These are phyloP conservation scores for Pyrenula massariospora DNA, from an alignment of 495 filamentous ascomycete genomes.

Conservation along the genomic window DNA sequence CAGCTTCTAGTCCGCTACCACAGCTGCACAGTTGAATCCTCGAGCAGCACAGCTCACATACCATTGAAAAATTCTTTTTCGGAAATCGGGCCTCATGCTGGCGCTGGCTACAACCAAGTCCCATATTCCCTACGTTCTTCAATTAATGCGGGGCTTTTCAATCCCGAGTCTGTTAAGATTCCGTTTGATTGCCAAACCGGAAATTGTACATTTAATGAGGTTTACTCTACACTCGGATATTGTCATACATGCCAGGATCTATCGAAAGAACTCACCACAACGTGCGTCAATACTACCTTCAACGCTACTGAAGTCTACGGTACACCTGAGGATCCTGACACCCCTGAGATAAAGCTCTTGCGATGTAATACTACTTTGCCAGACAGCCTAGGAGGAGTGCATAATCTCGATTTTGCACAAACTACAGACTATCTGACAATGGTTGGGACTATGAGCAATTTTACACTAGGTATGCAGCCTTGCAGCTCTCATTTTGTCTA, in stretches of 20 bases:
- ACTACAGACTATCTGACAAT: background rate
- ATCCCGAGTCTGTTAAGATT: background rate
- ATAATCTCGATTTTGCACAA: background rate
- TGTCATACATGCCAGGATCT: slow-evolving; percentile 27
- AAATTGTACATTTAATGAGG: slow-evolving; percentile 26
- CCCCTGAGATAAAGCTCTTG: background rate
- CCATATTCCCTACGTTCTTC: slow-evolving; percentile 9
- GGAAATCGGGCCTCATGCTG: background rate
- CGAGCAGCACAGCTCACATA: background rate
- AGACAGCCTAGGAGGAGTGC: background rate
- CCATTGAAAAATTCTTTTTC: background rate
- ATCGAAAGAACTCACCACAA: background rate
- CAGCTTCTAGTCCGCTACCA: background rate
- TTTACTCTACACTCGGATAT: slow-evolving; percentile 31
- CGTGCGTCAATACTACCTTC: background rate
- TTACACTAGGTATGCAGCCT: too few relatives aligned
- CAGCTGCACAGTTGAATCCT: background rate
- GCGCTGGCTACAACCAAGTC: background rate
- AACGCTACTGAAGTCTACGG: background rate
- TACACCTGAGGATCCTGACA: background rate
- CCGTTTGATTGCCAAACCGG: slow-evolving; percentile 25
- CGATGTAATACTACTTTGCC: background rate
- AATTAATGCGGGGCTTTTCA: slow-evolving; percentile 26
- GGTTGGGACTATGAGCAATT: background rate
- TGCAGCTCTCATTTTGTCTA: background rate